phyloP scores from a whole-genome alignment of 1,284 basidiomycete genomes.

The Puccinia triticina region DNA sequence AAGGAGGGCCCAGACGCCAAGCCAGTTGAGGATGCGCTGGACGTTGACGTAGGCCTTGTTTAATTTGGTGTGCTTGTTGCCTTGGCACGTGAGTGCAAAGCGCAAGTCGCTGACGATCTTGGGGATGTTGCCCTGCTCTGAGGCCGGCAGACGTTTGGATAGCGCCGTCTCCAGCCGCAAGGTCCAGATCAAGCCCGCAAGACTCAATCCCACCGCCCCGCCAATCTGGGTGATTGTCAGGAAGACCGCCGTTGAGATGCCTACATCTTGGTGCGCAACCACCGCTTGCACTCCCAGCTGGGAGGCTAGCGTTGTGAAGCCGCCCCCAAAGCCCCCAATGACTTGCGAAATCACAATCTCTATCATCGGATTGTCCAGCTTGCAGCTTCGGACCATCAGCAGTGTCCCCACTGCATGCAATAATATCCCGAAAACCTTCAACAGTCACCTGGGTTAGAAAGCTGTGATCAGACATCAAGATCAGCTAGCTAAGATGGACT shows the following conservation, averaged over 20 bases:
- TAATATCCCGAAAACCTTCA: slow-evolving; percentile 54
- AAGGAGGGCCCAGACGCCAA: slow-evolving; percentile 52
- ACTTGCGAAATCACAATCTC: slow-evolving; percentile 57
- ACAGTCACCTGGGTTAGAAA: background rate
- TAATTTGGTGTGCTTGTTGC: slow-evolving; percentile 54
- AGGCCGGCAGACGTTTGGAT: slow-evolving; percentile 52
- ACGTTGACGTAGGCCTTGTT: slow-evolving; percentile 56
- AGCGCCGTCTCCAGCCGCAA: slow-evolving; percentile 55
- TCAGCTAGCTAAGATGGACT: background rate
- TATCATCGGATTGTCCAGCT: slow-evolving; percentile 56
- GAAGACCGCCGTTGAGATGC: slow-evolving; percentile 58
- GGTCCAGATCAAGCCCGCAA: slow-evolving; percentile 58
- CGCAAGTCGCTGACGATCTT: slow-evolving; percentile 56
- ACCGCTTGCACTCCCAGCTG: slow-evolving; percentile 58
- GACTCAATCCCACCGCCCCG: slow-evolving; percentile 57
- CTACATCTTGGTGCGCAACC: slow-evolving; percentile 55
- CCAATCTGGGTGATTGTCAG: slow-evolving; percentile 58
- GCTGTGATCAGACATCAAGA: background rate
- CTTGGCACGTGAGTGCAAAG: slow-evolving; percentile 55
- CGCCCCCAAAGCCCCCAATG: slow-evolving; percentile 52
- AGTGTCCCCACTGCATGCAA: slow-evolving; percentile 57
- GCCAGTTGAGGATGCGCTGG: slow-evolving; percentile 55
- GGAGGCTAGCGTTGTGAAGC: slow-evolving; percentile 56
- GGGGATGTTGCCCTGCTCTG: slow-evolving; percentile 52
- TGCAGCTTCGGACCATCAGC: slow-evolving; percentile 58